Conservation (phyloP, 208 protist species). For the Porcisia hertigi region DNA sequence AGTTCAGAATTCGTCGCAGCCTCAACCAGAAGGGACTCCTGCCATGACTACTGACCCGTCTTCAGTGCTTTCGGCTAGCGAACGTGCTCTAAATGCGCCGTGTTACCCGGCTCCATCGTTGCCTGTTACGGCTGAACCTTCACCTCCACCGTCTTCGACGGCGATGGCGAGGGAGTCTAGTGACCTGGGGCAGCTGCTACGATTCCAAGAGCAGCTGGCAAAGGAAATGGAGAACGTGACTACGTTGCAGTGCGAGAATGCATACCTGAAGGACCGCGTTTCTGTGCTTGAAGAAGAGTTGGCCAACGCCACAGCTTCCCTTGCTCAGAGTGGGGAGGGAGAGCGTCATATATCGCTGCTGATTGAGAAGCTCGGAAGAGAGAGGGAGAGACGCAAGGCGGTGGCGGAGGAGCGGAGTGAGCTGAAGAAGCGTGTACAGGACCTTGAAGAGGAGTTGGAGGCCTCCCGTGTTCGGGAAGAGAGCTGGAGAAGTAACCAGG, state of each 20-base stretch:
- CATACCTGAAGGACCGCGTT: conserved; percentile 23
- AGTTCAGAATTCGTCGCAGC: background rate
- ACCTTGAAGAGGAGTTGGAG: conserved; percentile 45
- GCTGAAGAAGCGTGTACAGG: conserved; percentile 41
- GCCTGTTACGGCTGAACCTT: background rate
- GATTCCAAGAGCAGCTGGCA: conserved; percentile 65
- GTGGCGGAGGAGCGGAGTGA: conserved; percentile 29
- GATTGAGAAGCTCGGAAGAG: conserved; percentile 51
- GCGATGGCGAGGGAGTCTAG: background rate
- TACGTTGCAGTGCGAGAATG: conserved; percentile 40
- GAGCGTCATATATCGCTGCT: conserved; percentile 53
- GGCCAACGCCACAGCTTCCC: conserved; percentile 14
- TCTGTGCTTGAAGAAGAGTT: conserved; percentile 34
- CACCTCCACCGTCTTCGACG: background rate
- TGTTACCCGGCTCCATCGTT: background rate
- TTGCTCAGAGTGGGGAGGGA: conserved; percentile 15
- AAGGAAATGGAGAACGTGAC: conserved; percentile 61
- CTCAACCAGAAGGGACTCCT: background rate
- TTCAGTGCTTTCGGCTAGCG: background rate
- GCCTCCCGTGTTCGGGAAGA: conserved; percentile 44
- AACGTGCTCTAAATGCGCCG: background rate
- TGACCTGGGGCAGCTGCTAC: conserved; percentile 47
- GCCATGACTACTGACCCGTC: background rate
- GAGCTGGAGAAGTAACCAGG: conserved; percentile 24
- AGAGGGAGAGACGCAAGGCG: conserved; percentile 51